Evolutionary conservation across 306 rosid species (phyloP).

Genomic region (Sicyos baderoa): DNA sequence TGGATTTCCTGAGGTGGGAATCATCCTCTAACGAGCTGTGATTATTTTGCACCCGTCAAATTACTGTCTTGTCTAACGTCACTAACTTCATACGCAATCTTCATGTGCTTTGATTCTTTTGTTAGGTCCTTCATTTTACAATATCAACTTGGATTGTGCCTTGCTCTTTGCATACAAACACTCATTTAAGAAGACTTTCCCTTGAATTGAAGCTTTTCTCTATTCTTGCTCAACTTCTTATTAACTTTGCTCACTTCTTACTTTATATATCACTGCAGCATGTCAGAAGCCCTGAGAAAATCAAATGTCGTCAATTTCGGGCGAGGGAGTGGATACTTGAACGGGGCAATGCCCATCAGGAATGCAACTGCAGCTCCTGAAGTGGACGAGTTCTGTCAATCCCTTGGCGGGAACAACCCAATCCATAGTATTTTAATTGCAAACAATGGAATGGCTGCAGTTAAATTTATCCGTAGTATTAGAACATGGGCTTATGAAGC

Average conservation of each 20-base stretch:
- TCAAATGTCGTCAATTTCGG: conserved; percentile 38
- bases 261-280: conserved; percentile 32
- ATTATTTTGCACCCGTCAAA: conserved; percentile 23
- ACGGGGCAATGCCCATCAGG: conserved; percentile 48
- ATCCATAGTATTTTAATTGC: conserved; percentile 92
- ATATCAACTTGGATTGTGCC: background rate
- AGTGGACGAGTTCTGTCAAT: conserved; percentile 62
- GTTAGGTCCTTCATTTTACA: background rate
- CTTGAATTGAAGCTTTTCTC: conserved; percentile 3
- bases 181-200: conserved; percentile 2
- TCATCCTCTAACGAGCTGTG: conserved; percentile 21
- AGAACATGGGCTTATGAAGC: conserved; percentile 96
- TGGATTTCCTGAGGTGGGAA: conserved; percentile 14
- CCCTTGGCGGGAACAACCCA: conserved; percentile 89
- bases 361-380: conserved; percentile 58
- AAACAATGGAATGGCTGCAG: conserved; percentile 99
- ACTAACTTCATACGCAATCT: conserved; percentile 28
- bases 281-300: conserved; percentile 45
- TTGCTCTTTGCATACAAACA: background rate
- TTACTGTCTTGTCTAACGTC: conserved; percentile 22
- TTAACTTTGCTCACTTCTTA: background rate
- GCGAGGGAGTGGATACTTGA: conserved; percentile 47
- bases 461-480: conserved; percentile 89
- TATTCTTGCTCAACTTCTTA: background rate
- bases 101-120: conserved; percentile 4